phyloP scores from a whole-genome alignment of 352 stramenopile species.

The Aphanomyces invadans region DNA sequence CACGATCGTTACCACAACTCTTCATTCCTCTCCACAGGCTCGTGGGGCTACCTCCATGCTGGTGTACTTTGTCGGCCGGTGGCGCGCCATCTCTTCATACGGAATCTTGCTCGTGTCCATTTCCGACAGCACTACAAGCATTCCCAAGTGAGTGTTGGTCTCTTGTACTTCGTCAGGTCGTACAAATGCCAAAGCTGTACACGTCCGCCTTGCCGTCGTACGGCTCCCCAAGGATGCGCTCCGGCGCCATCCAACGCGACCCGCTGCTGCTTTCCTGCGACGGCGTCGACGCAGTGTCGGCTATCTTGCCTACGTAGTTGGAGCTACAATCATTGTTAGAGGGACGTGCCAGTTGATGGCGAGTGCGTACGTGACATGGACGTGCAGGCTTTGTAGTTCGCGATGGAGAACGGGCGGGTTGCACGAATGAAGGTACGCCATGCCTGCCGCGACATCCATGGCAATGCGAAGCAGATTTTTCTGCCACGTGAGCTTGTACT shows the following conservation, averaged over 20 bases:
- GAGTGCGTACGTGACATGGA: conserved; percentile 58
- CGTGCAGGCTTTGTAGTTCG: conserved; percentile 84
- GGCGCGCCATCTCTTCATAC: conserved; percentile 25
- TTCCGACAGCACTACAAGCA: conserved; percentile 48
- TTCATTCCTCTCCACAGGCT: background rate
- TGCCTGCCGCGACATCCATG: conserved; percentile 70
- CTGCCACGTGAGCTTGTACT: conserved; percentile 49
- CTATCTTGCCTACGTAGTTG: conserved; percentile 53
- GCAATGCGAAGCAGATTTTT: conserved; percentile 72
- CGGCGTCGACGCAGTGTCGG: conserved; percentile 84
- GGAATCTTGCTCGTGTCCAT: conserved; percentile 60
- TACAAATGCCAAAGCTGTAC: conserved; percentile 71
- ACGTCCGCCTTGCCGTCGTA: conserved; percentile 85
- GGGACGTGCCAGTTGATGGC: conserved; percentile 21
- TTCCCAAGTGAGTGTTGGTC: background rate
- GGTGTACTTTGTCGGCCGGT: background rate
- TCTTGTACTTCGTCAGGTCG: background rate
- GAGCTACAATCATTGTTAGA: conserved; percentile 2
- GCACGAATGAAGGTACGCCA: conserved; percentile 78
- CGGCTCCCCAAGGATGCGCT: conserved; percentile 81
- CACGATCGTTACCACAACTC: background rate
- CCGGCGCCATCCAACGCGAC: conserved; percentile 75
- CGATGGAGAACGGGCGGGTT: conserved; percentile 70
- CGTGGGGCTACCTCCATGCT: background rate
- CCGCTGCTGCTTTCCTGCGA: conserved; percentile 76